Base-by-base conservation (phyloP, 208 protist genomes). In the Spongospora subterranea region DNA sequence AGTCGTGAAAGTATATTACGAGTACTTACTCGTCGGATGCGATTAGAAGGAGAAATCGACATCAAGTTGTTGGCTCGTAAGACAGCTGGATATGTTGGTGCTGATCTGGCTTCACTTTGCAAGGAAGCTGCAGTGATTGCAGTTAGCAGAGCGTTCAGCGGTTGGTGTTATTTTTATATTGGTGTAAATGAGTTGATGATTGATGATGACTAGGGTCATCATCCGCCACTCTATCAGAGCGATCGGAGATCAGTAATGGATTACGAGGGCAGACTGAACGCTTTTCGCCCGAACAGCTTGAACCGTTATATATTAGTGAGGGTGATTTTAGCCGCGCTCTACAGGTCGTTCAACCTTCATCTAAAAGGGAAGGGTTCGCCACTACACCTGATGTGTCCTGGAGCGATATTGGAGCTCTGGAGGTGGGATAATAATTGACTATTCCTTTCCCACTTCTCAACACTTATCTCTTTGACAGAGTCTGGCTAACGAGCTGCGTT, bases 371-470 rank as follows among this genome's bases (percentile, higher is more conserved):
- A 92, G 96, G 96, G 0, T 97, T 97, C 92, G 95, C 95, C 0
- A 97, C 96, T 0, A 97, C 99, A 17, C 98, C 98, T 0, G 97
- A 99, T 94, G 97, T 99, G 11, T 96, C 96, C 13, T 99, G 97
- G 97, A 94, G 95, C 45, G 98, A 99, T 93, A 96, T 99, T n/a
- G 98, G 98, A 45, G 97, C 97, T 0, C 53, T 93, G 77, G 0
- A 24, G 0, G 66, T 60, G 13, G 24, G 50, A 29, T 60, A 60
- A 29, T 60, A 60, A 24, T 60, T 60, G 50, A 24, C 50, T 60
- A 60, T 60, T 6, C n/a, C n/a, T n/a, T n/a, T 6, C 6, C 6
- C 50, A 60, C 6, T 60, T 24, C 13, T 60, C 13, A 60, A 29
- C 6, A 29, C 24, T 6, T 29, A 29, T 60, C 50, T 60, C 13